phyloP scores from a whole-genome alignment of 257 asterid genomes.

The Penstemon newberryi region DNA sequence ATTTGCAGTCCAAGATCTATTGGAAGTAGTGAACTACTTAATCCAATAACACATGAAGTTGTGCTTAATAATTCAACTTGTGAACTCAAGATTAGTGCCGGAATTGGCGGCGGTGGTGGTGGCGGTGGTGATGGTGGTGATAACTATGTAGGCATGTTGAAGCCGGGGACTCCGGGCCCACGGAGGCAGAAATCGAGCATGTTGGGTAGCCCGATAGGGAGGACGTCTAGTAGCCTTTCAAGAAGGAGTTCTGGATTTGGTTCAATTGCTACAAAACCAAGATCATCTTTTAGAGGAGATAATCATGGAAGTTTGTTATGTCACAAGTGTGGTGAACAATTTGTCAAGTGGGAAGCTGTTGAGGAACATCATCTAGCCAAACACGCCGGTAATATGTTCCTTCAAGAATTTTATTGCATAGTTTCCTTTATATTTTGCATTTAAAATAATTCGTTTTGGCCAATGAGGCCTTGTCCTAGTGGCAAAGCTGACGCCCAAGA shows the following conservation, averaged over 20 bases:
- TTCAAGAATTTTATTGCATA: background rate
- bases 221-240: conserved; percentile 53
- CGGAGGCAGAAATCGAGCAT: conserved; percentile 37
- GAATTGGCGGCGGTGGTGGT: conserved; percentile 29
- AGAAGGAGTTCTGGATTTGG: conserved; percentile 58
- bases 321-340: conserved; percentile 78
- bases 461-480: too few relatives aligned
- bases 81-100: conserved; percentile 62
- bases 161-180: conserved; percentile 81
- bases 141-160: conserved; percentile 51
- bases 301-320: conserved; percentile 53
- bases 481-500: too few relatives aligned
- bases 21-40: conserved; percentile 77
- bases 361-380: conserved; percentile 85
- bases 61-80: conserved; percentile 65
- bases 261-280: conserved; percentile 39
- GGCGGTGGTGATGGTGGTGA: conserved; percentile 33
- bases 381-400: conserved; percentile 65
- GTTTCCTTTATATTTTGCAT: background rate
- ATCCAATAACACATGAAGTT: conserved; percentile 80
- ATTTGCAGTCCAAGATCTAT: conserved; percentile 87
- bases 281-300: conserved; percentile 55
- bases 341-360: conserved; percentile 65
- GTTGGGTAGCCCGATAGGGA: conserved; percentile 57
- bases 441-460: too few relatives aligned